phyloP scores from a whole-genome alignment of 176 grass and related monocot genomes.

The Triticum dicoccoides region DNA sequence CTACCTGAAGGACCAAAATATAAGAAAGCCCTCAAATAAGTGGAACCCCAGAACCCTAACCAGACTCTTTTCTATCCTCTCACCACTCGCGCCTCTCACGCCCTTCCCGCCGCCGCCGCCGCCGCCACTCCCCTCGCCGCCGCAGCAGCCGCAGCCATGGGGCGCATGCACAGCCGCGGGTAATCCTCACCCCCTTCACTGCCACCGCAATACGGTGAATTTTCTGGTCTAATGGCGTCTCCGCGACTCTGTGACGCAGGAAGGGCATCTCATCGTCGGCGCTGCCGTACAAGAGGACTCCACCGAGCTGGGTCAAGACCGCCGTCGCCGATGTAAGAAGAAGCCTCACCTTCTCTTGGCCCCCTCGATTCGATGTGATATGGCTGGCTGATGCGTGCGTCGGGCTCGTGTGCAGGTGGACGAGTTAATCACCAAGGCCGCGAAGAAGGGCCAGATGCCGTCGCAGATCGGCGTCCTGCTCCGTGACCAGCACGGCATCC shows the following conservation, averaged over 20 bases:
- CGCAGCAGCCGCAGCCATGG: conserved; percentile 39
- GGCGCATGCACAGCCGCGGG: conserved; percentile 85
- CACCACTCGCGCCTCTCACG: conserved; percentile 23
- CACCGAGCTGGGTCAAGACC: conserved; percentile 80
- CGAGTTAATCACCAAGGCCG: conserved; percentile 77
- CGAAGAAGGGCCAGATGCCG: conserved; percentile 72
- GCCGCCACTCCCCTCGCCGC: neutral
- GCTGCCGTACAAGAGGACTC: conserved; percentile 85
- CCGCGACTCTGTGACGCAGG: conserved; percentile 9
- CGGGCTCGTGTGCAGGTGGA: conserved; percentile 33
- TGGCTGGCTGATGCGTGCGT: neutral
- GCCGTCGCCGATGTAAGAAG: conserved; percentile 50
- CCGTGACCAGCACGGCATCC: conserved; percentile 78
- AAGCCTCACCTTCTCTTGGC: neutral
- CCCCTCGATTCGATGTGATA: neutral
- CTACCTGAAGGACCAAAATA: neutral
- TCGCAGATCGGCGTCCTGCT: conserved; percentile 77
- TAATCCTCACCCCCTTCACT: neutral
- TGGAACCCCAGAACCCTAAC: conserved; percentile 43
- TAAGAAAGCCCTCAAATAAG: neutral
- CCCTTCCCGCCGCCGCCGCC: conserved; percentile 34
- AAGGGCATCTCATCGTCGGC: conserved; percentile 96
- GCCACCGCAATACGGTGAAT: neutral
- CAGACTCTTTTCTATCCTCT: neutral
- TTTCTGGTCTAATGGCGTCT: conserved; percentile 30